Base-by-base conservation (phyloP, 495 filamentous ascomycete species). In the Xylaria longipes region DNA sequence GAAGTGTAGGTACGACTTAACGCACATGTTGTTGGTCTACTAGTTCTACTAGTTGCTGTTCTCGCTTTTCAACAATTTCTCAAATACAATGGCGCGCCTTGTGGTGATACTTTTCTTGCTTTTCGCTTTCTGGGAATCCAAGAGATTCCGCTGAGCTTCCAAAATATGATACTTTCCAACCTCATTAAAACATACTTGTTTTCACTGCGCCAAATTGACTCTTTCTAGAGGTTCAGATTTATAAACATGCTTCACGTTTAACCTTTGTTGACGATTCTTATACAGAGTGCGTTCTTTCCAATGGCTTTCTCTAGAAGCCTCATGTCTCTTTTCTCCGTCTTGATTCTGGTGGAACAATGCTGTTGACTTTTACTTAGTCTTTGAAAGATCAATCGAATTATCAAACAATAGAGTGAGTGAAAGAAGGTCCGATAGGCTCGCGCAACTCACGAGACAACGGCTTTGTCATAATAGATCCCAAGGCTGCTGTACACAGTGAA, bases 1-100 rank as follows among this genome's bases (percentile, higher is more conserved):
- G 63, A 73, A 79, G 63, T 77, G 69, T 5, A 73, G 61, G 3
- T 61, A 60, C 39, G 70, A 61, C 12, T 75, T 60, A 29, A 77
- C 46, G 39, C 77, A 79, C 75, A 79, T 79, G 27, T 37, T 68
- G 37, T 25, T 33, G 52, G 15, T 52, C 1, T 45, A 17, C 15
- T 22, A 17, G 5, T 22, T 25, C 41, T 65, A 15, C 39, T 41
- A 12, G 14, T 48, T 8, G 33, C 33, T 41, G 35, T 56, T 27
- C 3, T 67, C 9, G 66, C 25, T 45, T 5, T 29, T 58, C 20
- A 57, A 68, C 3, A 58, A 37, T 31, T 35, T 60, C n/a, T 58
- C 6, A 17, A 27, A 11, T n/a, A 67, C 11, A 1, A 20, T 56
- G 31, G 14, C 11, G n/a, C 52, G 5, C 52, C 61, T 46, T n/a